Evolutionary conservation across 2,329 filamentous ascomycete species (phyloP).

Genomic region (Aspergillus ruber): DNA sequence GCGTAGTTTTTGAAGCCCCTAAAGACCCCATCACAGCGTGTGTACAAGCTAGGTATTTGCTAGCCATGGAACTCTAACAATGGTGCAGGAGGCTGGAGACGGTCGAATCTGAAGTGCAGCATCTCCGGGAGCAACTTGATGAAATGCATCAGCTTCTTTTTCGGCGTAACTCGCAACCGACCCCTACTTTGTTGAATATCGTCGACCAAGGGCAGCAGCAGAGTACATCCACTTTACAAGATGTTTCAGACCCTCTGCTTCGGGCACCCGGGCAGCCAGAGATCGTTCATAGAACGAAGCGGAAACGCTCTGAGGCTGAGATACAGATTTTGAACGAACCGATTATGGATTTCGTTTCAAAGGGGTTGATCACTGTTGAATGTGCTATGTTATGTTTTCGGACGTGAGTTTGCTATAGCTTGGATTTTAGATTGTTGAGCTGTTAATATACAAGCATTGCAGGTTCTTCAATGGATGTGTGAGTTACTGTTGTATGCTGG

Average conservation of each 20-base stretch:
- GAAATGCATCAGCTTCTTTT: constrained; percentile 17
- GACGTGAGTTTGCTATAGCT: constrained; percentile 15
- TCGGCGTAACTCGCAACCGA: constrained; percentile 1
- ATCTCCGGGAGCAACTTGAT: constrained; percentile 22
- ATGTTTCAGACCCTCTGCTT: neutral
- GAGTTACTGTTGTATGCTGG: no score
- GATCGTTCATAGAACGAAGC: constrained; percentile 13
- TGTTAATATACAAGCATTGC: neutral
- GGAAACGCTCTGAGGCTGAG: constrained; percentile 28
- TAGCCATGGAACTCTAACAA: no score
- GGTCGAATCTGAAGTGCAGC: constrained; percentile 27
- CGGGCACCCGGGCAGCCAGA: constrained; percentile 1
- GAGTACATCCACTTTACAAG: neutral
- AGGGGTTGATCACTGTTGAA: constrained; percentile 28
- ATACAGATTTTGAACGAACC: constrained; percentile 26
- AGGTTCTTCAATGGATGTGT: constrained; percentile 36
- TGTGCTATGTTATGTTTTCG: constrained; percentile 28
- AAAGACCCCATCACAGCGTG: constrained; percentile 25
- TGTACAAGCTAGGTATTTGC: neutral
- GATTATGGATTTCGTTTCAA: constrained; percentile 29
- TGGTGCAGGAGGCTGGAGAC: constrained; percentile 23
- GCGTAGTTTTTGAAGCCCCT: constrained; percentile 30
- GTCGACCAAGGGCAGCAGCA: neutral
- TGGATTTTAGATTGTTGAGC: no score
- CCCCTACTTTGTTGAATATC: neutral